Evolutionary conservation across 2,329 filamentous ascomycete genomes (phyloP).

Genomic region (Venturia asperata): DNA sequence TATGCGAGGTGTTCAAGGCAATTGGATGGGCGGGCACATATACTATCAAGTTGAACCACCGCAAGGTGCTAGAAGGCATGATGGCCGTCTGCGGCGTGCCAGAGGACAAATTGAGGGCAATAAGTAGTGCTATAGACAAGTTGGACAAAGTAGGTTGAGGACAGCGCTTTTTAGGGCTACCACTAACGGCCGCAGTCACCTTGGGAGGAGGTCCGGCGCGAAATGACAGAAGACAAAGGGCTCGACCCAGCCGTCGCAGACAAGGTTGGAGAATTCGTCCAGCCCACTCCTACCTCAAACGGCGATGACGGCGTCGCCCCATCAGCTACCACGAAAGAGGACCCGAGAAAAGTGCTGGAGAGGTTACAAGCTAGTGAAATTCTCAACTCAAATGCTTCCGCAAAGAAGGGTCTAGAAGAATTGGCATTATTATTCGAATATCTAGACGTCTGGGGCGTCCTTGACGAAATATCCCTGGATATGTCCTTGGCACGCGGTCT

Average conservation of each 20-base stretch:
- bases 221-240: constrained; percentile 91
- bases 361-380: constrained; percentile 60
- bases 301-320: constrained; percentile 54
- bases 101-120: constrained; percentile 75
- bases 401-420: constrained; percentile 73
- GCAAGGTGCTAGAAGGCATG: constrained; percentile 86
- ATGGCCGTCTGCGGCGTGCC: constrained; percentile 90
- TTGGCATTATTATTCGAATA: constrained; percentile 77
- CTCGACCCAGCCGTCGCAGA: constrained; percentile 70
- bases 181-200: constrained; percentile 40
- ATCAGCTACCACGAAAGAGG: constrained; percentile 7
- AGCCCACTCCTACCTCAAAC: constrained; percentile 34
- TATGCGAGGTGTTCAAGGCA: constrained; percentile 76
- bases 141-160: constrained; percentile 64
- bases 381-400: constrained; percentile 63
- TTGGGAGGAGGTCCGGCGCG: constrained; percentile 81
- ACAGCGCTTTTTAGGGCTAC: not conserved
- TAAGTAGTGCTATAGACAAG: constrained; percentile 92
- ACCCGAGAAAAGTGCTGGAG: constrained; percentile 48
- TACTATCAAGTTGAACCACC: constrained; percentile 91
- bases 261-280: constrained; percentile 79
- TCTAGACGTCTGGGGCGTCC: constrained; percentile 66
- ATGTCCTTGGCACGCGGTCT: constrained; percentile 82
- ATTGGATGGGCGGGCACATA: constrained; percentile 64
- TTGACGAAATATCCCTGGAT: constrained; percentile 76